These are phyloP conservation scores for Alternaria novae-zelandiae DNA, from an alignment of 2,329 filamentous ascomycete species.

Conservation along the genomic window DNA sequence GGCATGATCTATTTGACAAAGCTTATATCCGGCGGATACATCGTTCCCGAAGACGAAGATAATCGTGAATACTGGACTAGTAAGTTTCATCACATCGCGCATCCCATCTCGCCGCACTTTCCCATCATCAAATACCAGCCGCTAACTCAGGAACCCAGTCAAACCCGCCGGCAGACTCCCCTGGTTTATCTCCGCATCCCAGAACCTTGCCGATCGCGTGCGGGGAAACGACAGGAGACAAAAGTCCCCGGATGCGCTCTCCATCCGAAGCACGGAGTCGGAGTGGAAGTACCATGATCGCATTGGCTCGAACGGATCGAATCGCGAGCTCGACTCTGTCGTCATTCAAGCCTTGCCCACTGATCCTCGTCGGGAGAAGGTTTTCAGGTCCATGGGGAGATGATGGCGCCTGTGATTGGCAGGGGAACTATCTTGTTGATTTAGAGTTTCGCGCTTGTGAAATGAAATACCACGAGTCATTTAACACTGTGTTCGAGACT, in stretches of 20 bases:
- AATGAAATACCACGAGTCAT: not conserved
- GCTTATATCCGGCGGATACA: conserved; percentile 67
- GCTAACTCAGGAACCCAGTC: conserved; percentile 24
- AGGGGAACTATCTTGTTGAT: not conserved
- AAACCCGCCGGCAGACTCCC: conserved; percentile 23
- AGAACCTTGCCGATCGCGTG: conserved; percentile 35
- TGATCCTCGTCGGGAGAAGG: conserved; percentile 38
- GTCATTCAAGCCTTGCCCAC: conserved; percentile 30
- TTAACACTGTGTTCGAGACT: not conserved
- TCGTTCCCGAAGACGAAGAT: conserved; percentile 76
- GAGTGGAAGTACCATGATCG: conserved; percentile 34
- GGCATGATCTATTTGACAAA: conserved; percentile 72
- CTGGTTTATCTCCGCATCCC: conserved; percentile 25
- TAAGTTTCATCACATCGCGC: conserved; percentile 48
- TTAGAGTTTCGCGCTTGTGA: not conserved
- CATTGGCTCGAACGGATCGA: conserved; percentile 33
- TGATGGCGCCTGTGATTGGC: not conserved
- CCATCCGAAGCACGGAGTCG: conserved; percentile 34
- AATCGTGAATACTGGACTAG: conserved; percentile 82
- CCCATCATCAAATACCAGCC: not conserved
- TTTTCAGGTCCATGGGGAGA: conserved; percentile 24
- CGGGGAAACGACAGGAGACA: conserved; percentile 8
- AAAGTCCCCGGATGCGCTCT: conserved; percentile 25
- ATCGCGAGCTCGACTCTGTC: conserved; percentile 38
- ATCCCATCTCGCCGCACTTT: not conserved